phyloP scores from a whole-genome alignment of 257 asterid genomes.

The Solanum piurae region DNA sequence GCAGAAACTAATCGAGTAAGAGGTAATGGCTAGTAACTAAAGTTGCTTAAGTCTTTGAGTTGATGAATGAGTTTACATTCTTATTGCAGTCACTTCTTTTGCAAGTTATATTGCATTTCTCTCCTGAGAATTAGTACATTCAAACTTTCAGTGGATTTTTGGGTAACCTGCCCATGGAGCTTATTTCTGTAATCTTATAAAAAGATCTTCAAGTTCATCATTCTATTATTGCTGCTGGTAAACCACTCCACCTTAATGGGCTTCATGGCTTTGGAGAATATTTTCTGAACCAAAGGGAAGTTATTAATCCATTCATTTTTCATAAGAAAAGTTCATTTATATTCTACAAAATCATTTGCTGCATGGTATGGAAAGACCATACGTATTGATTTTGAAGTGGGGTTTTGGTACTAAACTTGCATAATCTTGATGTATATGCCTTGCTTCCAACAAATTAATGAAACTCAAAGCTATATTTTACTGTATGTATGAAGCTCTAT shows the following conservation, averaged over 20 bases:
- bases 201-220: not conserved
- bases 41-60: not conserved
- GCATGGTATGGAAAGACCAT: not conserved
- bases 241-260: not conserved
- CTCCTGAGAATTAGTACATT: not conserved
- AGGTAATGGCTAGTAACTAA: constrained; percentile 33
- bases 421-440: not conserved
- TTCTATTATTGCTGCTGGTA: not conserved
- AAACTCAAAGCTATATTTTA: not conserved
- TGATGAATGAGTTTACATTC: not conserved
- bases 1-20: constrained; percentile 87
- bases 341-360: not conserved
- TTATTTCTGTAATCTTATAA: not conserved
- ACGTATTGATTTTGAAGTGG: not conserved
- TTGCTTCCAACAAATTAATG: not conserved
- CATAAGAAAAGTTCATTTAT: not conserved
- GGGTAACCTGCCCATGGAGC: not conserved
- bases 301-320: not conserved
- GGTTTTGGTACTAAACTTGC: not conserved
- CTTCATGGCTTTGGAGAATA: not conserved
- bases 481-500: not conserved
- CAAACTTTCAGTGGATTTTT: not conserved
- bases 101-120: not conserved
- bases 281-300: not conserved
- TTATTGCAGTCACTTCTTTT: not conserved